phyloP scores from a whole-genome alignment of 176 grass and related monocot genomes.

The Triticum dicoccoides region DNA sequence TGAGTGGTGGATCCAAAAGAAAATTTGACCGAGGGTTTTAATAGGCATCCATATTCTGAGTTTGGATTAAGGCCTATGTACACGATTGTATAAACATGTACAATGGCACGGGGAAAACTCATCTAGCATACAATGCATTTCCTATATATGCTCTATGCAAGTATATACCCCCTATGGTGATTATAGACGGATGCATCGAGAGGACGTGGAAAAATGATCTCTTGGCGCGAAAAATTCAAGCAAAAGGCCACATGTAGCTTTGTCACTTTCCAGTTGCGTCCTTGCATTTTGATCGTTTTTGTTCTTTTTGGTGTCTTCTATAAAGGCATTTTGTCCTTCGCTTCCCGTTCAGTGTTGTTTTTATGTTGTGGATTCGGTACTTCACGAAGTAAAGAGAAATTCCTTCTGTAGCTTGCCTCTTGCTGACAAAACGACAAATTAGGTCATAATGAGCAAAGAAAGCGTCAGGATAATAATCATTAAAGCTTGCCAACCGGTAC shows the following conservation, averaged over 20 bases:
- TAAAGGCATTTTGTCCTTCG: fast-evolving
- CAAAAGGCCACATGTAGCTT: background rate
- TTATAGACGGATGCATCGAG: background rate
- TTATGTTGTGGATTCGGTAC: background rate
- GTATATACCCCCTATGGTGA: no score
- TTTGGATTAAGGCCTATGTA: no score
- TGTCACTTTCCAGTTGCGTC: background rate
- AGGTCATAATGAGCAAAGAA: background rate
- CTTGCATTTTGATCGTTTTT: background rate
- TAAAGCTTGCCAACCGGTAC: background rate
- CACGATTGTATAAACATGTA: no score
- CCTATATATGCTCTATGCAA: no score
- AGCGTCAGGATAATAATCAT: background rate
- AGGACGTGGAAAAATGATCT: fast-evolving
- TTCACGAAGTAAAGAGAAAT: background rate
- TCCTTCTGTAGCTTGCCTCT: background rate
- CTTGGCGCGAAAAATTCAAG: background rate
- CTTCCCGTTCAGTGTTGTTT: background rate
- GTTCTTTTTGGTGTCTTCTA: background rate
- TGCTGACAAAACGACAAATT: background rate
- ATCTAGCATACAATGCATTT: no score
- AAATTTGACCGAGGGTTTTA: no score
- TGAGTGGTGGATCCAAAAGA: no score
- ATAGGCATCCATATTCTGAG: no score
- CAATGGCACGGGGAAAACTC: no score